Base-by-base conservation (phyloP, 2,329 filamentous ascomycete genomes). In the Penicillium thymicola region DNA sequence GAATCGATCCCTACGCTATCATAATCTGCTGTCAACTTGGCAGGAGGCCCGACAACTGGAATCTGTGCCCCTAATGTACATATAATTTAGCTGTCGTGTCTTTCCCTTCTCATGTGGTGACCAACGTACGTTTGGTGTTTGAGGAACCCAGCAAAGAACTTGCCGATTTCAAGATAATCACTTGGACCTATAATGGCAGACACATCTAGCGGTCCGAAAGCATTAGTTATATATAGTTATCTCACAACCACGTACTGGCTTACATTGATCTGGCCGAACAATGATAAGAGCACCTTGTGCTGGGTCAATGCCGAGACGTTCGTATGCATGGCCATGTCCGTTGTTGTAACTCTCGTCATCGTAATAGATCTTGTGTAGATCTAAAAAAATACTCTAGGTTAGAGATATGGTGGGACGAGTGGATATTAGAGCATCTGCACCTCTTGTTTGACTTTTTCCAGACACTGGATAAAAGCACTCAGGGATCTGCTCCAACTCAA, bases 241-340 rank as follows among this genome's bases (percentile, higher is more conserved):
- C 43, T 36, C 13, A 13, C 14, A 6, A 2, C 13, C 4, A 2
- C 21, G 9, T 21, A 16, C 16, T 55, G 16, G 21, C 80, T 73
- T 70, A 83, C 82, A 84, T 72, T 86, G 84, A 73, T 87, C 85
- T 1, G 85, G 85, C 14, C 85, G 76, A 9, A 86, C 78, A 57
- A 87, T 72, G 0, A 83, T 75, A 5, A 85, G 59, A 0, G 77
- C 79, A 0, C 82, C 81, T 32, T 68, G 55, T 5, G 69, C 60
- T 0, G 76, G 68, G 53, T 81, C 75, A 13, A 87, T 72, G 0
- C 82, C 82, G 41, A 85, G 84, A 9, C 73, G 73, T 47, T 83
- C 74, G 60, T 87, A 87, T 1, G 81, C 81, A 43, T 82, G 76
- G 0, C 83, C 83, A 55, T 85, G 81, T 1, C 81, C 81, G 2